Evolutionary conservation across 257 asterid species (phyloP), one percentile per base, ranked within the genome.

Genomic region (Capsicum chinense): DNA sequence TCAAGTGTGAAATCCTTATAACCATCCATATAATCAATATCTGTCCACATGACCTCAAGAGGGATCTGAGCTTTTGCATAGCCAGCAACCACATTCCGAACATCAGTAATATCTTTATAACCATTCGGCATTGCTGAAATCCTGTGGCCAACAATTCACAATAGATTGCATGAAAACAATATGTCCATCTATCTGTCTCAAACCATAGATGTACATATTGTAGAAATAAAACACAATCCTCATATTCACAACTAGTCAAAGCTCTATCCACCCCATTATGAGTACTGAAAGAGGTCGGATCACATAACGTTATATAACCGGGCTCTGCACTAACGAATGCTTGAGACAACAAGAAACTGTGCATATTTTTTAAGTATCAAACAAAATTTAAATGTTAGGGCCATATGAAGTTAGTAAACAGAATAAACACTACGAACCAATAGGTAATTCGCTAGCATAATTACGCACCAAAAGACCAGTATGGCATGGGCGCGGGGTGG

Each of bases 21-120:
- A 7, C 85, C 93, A 63, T 96, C 99, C 98, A 96, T 93, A 92
- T 96, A 86, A 89, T 96, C 99, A 50, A 96, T 94, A 86, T 96
- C 98, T 6, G 95, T 96, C 99, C 99, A 96, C 93, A 94, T 92
- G 81, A 91, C 95, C 82, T 96, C 99, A 16, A 96, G 90, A 17
- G 99, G 99, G 58, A 96, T 95, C 81, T 63, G 70, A 66, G 98
- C 92, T 69, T 92, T 93, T 26, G 93, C 87, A 83, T 94, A 96
- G 71, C 89, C 87, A 71, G 94, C 92, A 47, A 94, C 98, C 83
- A 96, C 99, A 50, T 79, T 70, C 86, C 92, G 89, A 83, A 96
- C 88, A 62, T 93, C 95, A 88, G 84, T 9, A 33, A 94, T 91
- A 82, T 89, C 84, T 83, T 91, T 86, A 89, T 94, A 96, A 7